Conservation (phyloP, 148 eudicot species). For the Talinum fruticosum region DNA sequence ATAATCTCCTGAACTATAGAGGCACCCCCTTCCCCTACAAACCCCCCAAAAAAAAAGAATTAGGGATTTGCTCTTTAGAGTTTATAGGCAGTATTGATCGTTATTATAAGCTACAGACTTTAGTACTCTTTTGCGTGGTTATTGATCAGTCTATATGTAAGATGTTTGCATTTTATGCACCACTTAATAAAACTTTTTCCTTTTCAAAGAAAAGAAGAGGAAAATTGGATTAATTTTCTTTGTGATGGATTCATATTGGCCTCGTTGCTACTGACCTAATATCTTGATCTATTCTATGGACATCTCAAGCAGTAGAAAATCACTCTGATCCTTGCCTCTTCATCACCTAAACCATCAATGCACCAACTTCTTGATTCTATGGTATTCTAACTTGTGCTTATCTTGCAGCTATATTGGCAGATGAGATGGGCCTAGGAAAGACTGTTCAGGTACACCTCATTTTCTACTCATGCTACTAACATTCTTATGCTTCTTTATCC, state of each 20-base stretch:
- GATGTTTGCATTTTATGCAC: neutral
- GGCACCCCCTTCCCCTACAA: neutral
- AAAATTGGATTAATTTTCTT: neutral
- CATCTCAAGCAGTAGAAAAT: neutral
- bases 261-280: neutral
- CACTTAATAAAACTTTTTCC: neutral
- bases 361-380: neutral
- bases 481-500: constrained; percentile 15
- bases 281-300: neutral
- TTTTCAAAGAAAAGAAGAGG: neutral
- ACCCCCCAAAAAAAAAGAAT: no score
- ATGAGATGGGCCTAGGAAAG: constrained; percentile 99
- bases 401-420: constrained; percentile 93
- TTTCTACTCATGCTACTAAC: neutral
- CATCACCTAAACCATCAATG: neutral
- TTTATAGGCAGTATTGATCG: neutral
- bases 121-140: neutral
- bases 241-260: neutral
- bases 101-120: neutral
- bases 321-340: constrained; percentile 1
- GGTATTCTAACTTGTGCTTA: constrained; percentile 2
- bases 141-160: neutral
- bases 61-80: neutral
- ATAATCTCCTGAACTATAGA: neutral
- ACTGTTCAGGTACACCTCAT: constrained; percentile 71